Conservation (phyloP, 768 basidiomycete species). For the Suillus fuscotomentosus region DNA sequence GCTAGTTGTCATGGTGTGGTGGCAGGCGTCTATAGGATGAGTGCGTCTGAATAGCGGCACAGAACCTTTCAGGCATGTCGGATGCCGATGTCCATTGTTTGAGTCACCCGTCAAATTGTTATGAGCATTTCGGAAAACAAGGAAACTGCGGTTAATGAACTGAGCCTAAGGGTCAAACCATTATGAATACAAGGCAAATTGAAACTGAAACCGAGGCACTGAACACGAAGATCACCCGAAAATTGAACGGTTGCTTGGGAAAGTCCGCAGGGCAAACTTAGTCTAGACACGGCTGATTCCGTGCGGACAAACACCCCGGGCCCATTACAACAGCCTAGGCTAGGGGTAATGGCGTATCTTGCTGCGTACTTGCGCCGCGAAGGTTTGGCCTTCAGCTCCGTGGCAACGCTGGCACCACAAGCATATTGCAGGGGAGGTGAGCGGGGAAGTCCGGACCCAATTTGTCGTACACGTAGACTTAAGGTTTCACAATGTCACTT, state of each 20-base stretch:
- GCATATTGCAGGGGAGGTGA: not conserved
- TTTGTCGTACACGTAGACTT: not conserved
- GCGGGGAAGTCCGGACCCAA: not conserved
- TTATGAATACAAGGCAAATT: not conserved
- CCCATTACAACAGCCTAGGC: not conserved
- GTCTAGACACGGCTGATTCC: not conserved
- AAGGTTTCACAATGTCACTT: not conserved
- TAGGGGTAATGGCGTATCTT: not conserved
- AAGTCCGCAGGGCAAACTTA: not conserved
- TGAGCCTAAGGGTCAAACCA: not conserved
- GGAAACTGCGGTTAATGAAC: not conserved
- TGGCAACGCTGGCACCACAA: not conserved
- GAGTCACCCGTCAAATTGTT: slow-evolving; percentile 1
- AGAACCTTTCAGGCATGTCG: slow-evolving; percentile 28
- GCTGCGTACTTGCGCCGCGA: not conserved
- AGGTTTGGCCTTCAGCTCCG: not conserved
- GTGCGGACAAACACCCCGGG: not conserved
- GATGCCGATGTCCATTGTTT: slow-evolving; percentile 12
- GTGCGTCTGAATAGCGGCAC: slow-evolving; percentile 24
- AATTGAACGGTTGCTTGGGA: not conserved
- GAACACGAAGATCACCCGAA: not conserved
- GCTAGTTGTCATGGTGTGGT: not conserved
- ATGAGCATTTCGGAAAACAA: not conserved
- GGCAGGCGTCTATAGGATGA: slow-evolving; percentile 8
- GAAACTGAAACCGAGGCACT: not conserved